Evolutionary conservation across 1,284 basidiomycete genomes (phyloP).

Genomic region (Porogramme epimiltina): DNA sequence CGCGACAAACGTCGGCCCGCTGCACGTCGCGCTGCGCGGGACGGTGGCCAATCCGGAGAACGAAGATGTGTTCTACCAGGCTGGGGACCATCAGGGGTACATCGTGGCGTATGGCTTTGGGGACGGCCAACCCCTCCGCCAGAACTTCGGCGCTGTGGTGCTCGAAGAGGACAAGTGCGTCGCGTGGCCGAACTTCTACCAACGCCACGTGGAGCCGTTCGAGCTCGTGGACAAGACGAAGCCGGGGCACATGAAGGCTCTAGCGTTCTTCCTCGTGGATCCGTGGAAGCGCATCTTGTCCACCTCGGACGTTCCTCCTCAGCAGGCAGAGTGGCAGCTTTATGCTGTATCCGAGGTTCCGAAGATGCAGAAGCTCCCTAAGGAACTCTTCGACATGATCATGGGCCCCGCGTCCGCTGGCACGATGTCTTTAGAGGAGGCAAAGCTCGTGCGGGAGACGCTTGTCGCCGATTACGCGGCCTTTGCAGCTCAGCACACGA

Average conservation of each 20-base stretch:
- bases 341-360: background rate
- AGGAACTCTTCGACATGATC: conserved; percentile 1
- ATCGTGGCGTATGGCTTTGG: conserved; percentile 1
- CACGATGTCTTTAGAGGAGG: no score
- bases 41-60: no score
- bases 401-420: no score
- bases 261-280: conserved; percentile 37
- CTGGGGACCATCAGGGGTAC: conserved; percentile 3
- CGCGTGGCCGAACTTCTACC: conserved; percentile 36
- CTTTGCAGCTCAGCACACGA: no score
- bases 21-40: background rate
- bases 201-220: conserved; percentile 38
- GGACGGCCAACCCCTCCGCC: conserved; percentile 3
- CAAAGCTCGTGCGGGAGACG: no score
- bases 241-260: conserved; percentile 35
- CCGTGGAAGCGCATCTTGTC: conserved; percentile 22
- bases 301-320: conserved; percentile 21
- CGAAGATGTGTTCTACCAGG: background rate
- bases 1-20: conserved; percentile 9
- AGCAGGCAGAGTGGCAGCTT: conserved; percentile 20
- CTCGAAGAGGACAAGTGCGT: conserved; percentile 28
- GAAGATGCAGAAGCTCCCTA: background rate
- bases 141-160: conserved; percentile 24
- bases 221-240: conserved; percentile 30
- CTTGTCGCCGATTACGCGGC: no score